Conservation (phyloP, 176 grass and related monocot genomes). For the Musa beccarii region DNA sequence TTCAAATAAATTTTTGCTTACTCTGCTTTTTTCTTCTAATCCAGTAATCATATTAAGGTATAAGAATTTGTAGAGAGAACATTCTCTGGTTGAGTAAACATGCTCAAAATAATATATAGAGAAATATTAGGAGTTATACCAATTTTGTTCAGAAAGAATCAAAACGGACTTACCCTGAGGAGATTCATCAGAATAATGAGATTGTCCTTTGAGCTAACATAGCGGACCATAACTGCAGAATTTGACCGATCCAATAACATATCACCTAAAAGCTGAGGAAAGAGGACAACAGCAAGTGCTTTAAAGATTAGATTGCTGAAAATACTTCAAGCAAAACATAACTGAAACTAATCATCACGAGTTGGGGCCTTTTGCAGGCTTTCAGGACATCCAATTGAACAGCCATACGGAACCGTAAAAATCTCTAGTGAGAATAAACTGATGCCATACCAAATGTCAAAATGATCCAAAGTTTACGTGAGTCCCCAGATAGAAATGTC, state of each 20-base stretch:
- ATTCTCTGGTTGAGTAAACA: too few relatives aligned
- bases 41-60: too few relatives aligned
- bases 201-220: slow-evolving; percentile 47
- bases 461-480: background rate
- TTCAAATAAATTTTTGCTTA: too few relatives aligned
- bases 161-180: slow-evolving; percentile 34
- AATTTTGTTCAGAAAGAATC: background rate
- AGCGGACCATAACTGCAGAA: slow-evolving; percentile 34
- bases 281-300: background rate
- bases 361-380: background rate
- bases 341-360: background rate
- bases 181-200: slow-evolving; percentile 64
- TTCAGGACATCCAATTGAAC: background rate
- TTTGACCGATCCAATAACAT: slow-evolving; percentile 57
- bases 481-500: background rate
- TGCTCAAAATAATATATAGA: too few relatives aligned
- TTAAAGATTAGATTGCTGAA: background rate
- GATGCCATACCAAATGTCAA: background rate
- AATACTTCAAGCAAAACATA: background rate
- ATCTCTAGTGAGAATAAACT: background rate
- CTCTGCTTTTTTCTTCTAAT: too few relatives aligned
- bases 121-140: background rate
- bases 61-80: too few relatives aligned
- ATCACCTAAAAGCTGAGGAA: slow-evolving; percentile 50
- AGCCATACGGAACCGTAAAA: background rate